Evolutionary conservation across 129 eudicot species (phyloP).

Genomic region (Heracleum sosnowskyi): DNA sequence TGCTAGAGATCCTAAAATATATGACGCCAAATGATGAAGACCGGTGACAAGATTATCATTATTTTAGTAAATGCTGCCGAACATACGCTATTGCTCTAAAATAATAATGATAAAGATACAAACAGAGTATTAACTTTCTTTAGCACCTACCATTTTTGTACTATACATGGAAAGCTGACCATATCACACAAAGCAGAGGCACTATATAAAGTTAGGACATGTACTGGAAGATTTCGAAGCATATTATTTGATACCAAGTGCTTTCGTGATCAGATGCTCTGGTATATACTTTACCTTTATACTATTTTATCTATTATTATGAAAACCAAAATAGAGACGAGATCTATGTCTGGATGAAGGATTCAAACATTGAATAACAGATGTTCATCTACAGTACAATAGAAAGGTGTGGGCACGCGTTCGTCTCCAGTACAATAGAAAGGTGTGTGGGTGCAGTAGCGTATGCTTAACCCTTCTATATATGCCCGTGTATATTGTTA

Average conservation of each 20-base stretch:
- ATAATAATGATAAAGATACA: background rate
- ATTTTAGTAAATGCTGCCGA: background rate
- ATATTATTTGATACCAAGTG: slow-evolving; percentile 16
- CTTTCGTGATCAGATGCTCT: slow-evolving; percentile 3
- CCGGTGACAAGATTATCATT: background rate
- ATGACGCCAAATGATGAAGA: background rate
- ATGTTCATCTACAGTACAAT: background rate
- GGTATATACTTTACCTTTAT: background rate
- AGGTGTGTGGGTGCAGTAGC: background rate
- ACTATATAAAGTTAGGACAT: background rate
- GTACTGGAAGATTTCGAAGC: background rate
- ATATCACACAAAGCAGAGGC: slow-evolving; percentile 6
- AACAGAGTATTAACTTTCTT: background rate
- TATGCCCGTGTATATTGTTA: background rate
- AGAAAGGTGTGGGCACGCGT: background rate
- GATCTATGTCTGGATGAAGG: background rate
- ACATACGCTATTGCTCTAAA: background rate
- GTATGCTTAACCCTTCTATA: background rate
- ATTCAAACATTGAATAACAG: background rate
- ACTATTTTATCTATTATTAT: background rate
- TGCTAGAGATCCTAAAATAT: background rate
- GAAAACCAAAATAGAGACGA: background rate
- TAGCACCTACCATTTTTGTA: slow-evolving; percentile 4
- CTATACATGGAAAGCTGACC: slow-evolving; percentile 6
- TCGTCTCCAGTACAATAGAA: background rate